Base-by-base conservation (phyloP, 1,139 yeast genomes). In the Yamadazyma mexicana region DNA sequence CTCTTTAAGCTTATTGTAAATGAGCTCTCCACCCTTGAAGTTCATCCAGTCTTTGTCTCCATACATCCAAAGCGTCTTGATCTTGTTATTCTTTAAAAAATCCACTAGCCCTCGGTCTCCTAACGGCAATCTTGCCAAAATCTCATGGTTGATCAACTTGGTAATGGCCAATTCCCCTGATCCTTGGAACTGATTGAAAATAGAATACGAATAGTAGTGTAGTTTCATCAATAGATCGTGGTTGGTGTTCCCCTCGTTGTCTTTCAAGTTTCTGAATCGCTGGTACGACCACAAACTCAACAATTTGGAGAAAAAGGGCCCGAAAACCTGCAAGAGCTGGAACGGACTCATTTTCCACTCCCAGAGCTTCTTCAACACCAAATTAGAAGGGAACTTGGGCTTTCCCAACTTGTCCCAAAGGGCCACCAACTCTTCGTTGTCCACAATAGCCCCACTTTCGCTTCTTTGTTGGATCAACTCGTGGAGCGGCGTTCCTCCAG, bases 1-100 rank as follows among this genome's bases (percentile, higher is more conserved):
- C 6, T 45, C 43, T 10, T 45, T 32, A 3, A 70, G 48, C 33
- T 59, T 53, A 6, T 64, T 58, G 38, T 49, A 54, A 18, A 70
- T 61, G 43, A 62, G 60, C 39, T 59, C 51, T 1, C 77, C 77
- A 2, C 77, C 77, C 18, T 61, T 60, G 5, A 46, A 36, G 40
- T 71, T 71, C 76, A 70, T 70, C 76, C 76, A 70, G 44, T 70
- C 75, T 32, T 61, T 62, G 9, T 66, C 73, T 1, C 75, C 77
- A 42, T 71, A 71, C 30, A 69, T 37, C 73, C 75, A 68, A 4
- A 62, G 41, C 1, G 61, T 56, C 33, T 54, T 53, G 10, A 68
- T 55, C 2, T 58, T 45, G 17, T 59, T 40, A 3, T 59, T 49
- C 4, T 48, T 45, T 10, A 69, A 44, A 40, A 55, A 62, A 34